Evolutionary conservation across 257 asterid genomes (phyloP).

Genomic region (Fraxinus quadrangulata): DNA sequence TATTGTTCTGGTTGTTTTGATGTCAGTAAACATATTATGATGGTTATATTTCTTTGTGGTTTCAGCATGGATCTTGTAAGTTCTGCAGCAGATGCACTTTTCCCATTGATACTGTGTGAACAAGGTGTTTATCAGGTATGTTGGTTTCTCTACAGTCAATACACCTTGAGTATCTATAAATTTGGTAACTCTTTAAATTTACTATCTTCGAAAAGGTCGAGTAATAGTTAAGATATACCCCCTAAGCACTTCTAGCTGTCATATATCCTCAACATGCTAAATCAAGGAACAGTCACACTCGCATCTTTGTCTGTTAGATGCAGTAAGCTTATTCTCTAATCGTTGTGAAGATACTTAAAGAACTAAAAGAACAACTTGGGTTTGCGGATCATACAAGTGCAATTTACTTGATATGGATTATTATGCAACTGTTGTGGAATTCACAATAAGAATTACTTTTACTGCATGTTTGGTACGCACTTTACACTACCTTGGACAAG

Average conservation of each 20-base stretch:
- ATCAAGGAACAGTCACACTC: not conserved
- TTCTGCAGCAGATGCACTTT: constrained; percentile 93
- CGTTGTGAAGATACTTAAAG: not conserved
- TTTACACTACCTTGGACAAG: not conserved
- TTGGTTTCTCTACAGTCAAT: not conserved
- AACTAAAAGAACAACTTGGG: no score
- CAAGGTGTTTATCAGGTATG: constrained; percentile 86
- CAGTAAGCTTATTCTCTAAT: not conserved
- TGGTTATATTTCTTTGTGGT: constrained; percentile 28
- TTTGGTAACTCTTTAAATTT: not conserved
- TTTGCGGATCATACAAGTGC: no score
- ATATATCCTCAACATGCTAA: not conserved
- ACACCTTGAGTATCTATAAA: not conserved
- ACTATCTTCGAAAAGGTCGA: not conserved
- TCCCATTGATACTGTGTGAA: constrained; percentile 85
- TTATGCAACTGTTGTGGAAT: no score
- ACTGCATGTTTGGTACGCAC: not conserved
- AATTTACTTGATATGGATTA: no score
- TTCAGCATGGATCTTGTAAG: constrained; percentile 84
- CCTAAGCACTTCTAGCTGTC: not conserved
- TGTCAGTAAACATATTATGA: constrained; percentile 12
- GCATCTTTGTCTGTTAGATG: not conserved
- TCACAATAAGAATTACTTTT: no score
- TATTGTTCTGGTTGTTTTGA: constrained; percentile 8
- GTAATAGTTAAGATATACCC: not conserved